Conservation (phyloP, 1,284 basidiomycete genomes). For the Wolfiporia cocos region DNA sequence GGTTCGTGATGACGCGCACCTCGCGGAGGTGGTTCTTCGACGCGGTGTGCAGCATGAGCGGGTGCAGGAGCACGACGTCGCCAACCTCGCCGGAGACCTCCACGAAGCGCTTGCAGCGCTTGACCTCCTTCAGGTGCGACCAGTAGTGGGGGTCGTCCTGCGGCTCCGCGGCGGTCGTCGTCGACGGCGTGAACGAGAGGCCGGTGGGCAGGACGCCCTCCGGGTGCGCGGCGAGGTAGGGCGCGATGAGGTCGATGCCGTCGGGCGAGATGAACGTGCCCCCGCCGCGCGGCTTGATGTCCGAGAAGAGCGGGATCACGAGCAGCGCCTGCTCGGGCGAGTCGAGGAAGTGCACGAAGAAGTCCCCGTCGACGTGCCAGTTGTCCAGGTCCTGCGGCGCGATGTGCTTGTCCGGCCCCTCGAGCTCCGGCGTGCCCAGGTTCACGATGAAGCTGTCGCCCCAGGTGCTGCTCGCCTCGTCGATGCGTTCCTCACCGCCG, state of each 20-base stretch:
- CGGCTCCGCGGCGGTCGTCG: conserved; percentile 27
- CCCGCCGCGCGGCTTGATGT: conserved; percentile 46
- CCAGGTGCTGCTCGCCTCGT: conserved; percentile 41
- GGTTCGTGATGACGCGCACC: conserved; percentile 56
- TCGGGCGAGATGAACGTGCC: conserved; percentile 53
- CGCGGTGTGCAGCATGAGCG: conserved; percentile 60
- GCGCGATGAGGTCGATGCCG: conserved; percentile 42
- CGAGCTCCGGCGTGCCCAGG: conserved; percentile 40
- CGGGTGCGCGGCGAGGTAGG: conserved; percentile 48
- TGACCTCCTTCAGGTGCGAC: conserved; percentile 31
- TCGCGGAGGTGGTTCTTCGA: conserved; percentile 49
- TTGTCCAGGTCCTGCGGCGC: conserved; percentile 43
- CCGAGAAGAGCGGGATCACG: conserved; percentile 52
- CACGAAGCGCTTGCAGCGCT: conserved; percentile 41
- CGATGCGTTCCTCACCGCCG: conserved; percentile 51
- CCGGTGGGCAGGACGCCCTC: conserved; percentile 45
- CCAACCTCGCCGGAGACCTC: conserved; percentile 53
- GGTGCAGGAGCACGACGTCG: conserved; percentile 58
- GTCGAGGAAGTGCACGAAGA: conserved; percentile 59
- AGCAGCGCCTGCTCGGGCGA: conserved; percentile 57
- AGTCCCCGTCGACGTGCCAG: conserved; percentile 64
- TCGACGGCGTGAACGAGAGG: conserved; percentile 41
- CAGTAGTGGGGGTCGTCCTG: conserved; percentile 36
- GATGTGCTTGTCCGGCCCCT: conserved; percentile 24
- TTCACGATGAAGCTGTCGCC: conserved; percentile 58